Base-by-base conservation (phyloP, 768 basidiomycete species). In the Paxillus ammoniavirescens region DNA sequence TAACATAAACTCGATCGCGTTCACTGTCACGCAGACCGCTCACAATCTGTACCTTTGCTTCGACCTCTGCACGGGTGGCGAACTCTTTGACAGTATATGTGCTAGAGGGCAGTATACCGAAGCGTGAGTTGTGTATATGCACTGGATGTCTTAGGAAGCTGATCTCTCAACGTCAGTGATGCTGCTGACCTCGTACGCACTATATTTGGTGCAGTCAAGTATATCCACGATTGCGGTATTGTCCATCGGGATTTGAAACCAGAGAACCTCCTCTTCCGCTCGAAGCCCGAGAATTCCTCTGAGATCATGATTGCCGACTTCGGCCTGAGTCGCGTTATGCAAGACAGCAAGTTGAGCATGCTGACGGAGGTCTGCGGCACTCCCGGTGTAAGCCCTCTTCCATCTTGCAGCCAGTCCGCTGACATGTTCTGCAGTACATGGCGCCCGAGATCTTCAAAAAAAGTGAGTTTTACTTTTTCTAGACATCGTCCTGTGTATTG, bases 221-320 rank as follows among this genome's bases (percentile, higher is more conserved):
- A 98, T 70, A 87, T 99, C 48, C 96, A 99, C 67, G 82, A 83
- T 33, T 79, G 84, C 53, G 94, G 91, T 14, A 94, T 99, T 66
- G 96, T 99, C 12, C 96, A 99, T 65, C 82, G 97, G 61, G 95
- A 99, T 66, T 75, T 99, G 56, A 99, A 99, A 72, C 96, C 96
- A 4, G 96, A 99, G 75, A 99, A 99, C 73, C 82, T 99, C 21
- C 79, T 99, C 31, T 99, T 98, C 85, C 86, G 91, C 53, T 87
- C 89, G 14, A 80, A 82, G 59, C 87, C 82, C 5, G 94, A 98
- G 69, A 64, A 66, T 31, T 91, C 93, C 40, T 87, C 94, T 14
- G 94, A 96, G 64, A 87, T 99, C 63, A 91, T 97, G 86, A 86
- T 99, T 53, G 96, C 96, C 0, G 96, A 99, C 71, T 99, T 99